Evolutionary conservation across 257 asterid genomes (phyloP).

Genomic region (Nicotiana obtusifolia): DNA sequence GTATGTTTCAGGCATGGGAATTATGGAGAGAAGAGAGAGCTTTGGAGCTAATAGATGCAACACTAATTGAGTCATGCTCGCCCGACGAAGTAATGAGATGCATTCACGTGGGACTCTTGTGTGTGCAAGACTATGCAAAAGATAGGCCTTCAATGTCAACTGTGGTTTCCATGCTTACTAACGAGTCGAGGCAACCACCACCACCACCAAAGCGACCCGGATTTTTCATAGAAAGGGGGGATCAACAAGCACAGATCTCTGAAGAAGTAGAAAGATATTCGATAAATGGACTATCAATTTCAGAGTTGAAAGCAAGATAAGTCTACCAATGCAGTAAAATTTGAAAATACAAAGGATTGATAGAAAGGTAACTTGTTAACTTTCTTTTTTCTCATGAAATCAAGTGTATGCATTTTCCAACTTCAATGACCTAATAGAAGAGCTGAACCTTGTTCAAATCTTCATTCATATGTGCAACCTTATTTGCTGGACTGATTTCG

Average conservation of each 20-base stretch:
- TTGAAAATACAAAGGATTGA: no score
- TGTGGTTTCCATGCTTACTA: slow-evolving; percentile 30
- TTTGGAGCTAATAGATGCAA: slow-evolving; percentile 25
- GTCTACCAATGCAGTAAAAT: no score
- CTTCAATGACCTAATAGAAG: neutral
- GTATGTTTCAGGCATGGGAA: slow-evolving; percentile 30
- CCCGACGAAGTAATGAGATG: slow-evolving; percentile 18
- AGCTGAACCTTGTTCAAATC: neutral
- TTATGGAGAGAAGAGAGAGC: slow-evolving; percentile 29
- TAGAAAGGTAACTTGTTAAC: neutral
- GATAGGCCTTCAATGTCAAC: slow-evolving; percentile 34
- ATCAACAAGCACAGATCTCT: neutral
- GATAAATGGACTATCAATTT: slow-evolving; percentile 16
- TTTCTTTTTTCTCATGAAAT: neutral
- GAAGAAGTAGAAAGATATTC: slow-evolving; percentile 7
- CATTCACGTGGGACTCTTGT: slow-evolving; percentile 29
- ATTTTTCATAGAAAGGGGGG: slow-evolving; percentile 17
- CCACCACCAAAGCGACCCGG: slow-evolving; percentile 32
- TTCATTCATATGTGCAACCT: neutral
- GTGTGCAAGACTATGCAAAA: slow-evolving; percentile 35
- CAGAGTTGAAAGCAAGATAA: slow-evolving; percentile 25
- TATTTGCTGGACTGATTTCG: neutral
- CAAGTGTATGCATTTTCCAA: neutral
- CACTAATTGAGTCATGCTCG: slow-evolving; percentile 7
- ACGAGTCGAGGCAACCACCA: neutral